These are phyloP conservation scores for Cercospora berteroae DNA, from an alignment of 2,329 filamentous ascomycete genomes.

Conservation along the genomic window DNA sequence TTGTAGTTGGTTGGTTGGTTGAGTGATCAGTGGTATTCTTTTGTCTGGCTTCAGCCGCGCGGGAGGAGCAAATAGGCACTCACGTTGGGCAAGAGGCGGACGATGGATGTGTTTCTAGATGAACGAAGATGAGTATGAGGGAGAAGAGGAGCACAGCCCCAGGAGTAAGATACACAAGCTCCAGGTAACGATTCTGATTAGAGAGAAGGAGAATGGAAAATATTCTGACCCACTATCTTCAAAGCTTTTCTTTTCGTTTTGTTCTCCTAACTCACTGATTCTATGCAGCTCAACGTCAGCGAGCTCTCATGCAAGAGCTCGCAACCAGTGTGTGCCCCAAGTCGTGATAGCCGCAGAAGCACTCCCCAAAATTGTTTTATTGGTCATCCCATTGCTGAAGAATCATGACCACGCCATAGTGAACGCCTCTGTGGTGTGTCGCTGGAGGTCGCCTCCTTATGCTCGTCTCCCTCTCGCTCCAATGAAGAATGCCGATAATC, in stretches of 20 bases:
- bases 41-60: too few species aligned
- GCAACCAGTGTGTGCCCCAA: background rate
- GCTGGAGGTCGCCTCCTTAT: background rate
- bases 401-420: background rate
- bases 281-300: background rate
- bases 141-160: too few species aligned
- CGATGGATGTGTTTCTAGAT: too few species aligned
- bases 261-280: background rate
- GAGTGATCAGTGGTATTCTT: too few species aligned
- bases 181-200: too few species aligned
- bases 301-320: background rate
- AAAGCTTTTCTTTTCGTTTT: background rate
- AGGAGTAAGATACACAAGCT: too few species aligned
- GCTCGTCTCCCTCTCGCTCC: background rate
- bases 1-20: too few species aligned
- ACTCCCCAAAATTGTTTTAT: background rate
- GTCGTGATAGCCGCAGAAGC: background rate
- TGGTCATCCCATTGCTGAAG: background rate
- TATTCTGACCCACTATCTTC: background rate
- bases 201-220: too few species aligned
- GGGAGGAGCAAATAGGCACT: too few species aligned
- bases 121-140: too few species aligned
- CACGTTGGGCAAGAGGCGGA: too few species aligned
- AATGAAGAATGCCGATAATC: background rate
- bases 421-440: background rate